These are phyloP conservation scores for Dothiorella sarmentorum DNA, from an alignment of 2,329 filamentous ascomycete genomes.

Conservation along the genomic window DNA sequence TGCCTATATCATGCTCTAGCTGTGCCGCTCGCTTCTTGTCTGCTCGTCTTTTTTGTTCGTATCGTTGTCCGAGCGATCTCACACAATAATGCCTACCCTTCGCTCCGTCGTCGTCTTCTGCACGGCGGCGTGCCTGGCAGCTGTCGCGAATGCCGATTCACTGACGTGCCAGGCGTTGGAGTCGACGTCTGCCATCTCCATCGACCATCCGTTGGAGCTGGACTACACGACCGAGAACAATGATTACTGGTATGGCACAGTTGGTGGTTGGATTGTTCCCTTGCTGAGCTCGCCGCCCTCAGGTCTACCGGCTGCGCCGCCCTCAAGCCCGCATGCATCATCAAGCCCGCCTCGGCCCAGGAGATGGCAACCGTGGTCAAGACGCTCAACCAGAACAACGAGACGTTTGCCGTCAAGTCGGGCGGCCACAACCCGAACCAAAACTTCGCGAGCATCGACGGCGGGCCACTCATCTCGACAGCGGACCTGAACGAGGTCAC, in stretches of 20 bases:
- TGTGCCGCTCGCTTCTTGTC: too few species aligned
- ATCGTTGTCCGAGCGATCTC: too few species aligned
- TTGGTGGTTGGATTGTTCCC: too few species aligned
- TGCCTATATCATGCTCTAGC: too few species aligned
- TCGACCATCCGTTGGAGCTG: neutral
- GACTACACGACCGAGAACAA: constrained; percentile 5
- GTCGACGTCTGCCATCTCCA: neutral
- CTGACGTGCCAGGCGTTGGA: constrained; percentile 10
- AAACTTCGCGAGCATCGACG: constrained; percentile 45
- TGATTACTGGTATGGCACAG: constrained; percentile 8
- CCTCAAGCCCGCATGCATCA: constrained; percentile 31
- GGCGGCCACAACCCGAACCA: constrained; percentile 49
- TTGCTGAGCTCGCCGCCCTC: neutral
- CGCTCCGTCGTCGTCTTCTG: neutral
- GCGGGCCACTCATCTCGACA: constrained; percentile 45
- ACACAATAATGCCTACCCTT: neutral
- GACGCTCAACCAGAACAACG: constrained; percentile 40
- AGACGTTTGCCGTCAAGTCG: constrained; percentile 53
- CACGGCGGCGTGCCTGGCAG: neutral
- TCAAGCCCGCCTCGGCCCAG: constrained; percentile 29
- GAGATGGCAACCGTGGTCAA: constrained; percentile 55
- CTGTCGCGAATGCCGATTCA: neutral
- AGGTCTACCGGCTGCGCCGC: constrained; percentile 32
- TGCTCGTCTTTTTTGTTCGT: too few species aligned
- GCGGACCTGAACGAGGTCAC: constrained; percentile 35